Percentiles rank a stretch among this genome's conserved stretches.
phyloP scores from a whole-genome alignment of 495 filamentous ascomycete genomes.

The Podospora didyma region DNA sequence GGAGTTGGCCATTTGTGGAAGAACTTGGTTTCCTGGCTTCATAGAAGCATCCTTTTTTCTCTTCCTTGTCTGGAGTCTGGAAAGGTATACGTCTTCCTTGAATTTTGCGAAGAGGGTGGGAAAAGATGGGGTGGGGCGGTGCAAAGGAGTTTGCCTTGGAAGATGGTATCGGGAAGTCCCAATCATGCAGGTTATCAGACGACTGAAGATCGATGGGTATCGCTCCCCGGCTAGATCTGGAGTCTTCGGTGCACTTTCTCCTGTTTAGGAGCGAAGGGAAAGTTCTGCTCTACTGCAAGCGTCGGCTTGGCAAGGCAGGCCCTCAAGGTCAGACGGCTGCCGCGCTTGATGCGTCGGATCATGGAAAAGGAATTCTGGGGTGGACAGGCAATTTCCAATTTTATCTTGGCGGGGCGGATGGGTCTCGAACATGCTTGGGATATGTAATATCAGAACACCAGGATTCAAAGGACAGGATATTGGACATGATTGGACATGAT shows the following conservation, averaged over 20 bases:
- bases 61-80: neutral
- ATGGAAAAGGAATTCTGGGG: no score
- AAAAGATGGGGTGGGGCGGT: neutral
- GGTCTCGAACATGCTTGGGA: neutral
- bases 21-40: neutral
- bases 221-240: neutral
- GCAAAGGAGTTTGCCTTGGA: neutral
- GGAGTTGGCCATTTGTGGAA: neutral
- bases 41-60: neutral
- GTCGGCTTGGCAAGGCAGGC: neutral
- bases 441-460: neutral
- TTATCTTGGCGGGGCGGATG: neutral
- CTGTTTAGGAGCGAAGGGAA: neutral
- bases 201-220: neutral
- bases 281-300: neutral
- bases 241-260: neutral
- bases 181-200: neutral
- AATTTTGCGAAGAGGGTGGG: neutral
- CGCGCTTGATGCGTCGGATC: neutral
- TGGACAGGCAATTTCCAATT: neutral
- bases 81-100: neutral
- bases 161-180: neutral
- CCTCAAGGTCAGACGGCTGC: neutral
- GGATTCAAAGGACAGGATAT: neutral
- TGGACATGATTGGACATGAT: constrained; percentile 7